Conservation (phyloP, 2,329 filamentous ascomycete species). For the Diplocarpon mali region DNA sequence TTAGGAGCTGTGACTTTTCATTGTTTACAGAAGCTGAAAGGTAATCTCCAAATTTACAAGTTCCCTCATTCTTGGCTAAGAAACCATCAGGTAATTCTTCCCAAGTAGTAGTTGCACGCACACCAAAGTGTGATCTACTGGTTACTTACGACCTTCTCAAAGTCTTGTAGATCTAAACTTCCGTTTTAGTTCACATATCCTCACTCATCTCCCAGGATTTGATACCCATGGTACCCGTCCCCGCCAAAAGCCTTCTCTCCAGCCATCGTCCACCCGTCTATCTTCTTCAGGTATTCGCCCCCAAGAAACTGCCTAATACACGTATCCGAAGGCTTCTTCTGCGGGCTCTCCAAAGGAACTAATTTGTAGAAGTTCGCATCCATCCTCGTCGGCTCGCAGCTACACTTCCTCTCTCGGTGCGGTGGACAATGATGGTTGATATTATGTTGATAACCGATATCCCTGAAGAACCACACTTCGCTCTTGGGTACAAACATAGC, state of each 20-base stretch:
- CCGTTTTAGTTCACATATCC: not conserved
- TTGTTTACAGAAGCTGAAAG: no score
- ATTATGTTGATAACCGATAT: constrained; percentile 90
- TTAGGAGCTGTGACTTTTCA: no score
- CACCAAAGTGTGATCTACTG: no score
- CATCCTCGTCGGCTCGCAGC: constrained; percentile 33
- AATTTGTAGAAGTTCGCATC: constrained; percentile 37
- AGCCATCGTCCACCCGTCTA: constrained; percentile 31
- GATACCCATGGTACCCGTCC: constrained; percentile 35
- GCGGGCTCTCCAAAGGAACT: constrained; percentile 36
- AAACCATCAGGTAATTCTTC: no score
- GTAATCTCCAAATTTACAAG: no score
- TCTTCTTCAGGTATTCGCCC: constrained; percentile 33
- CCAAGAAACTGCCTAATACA: constrained; percentile 36
- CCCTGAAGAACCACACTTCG: constrained; percentile 93
- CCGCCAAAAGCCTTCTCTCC: constrained; percentile 32
- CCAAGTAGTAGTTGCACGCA: no score
- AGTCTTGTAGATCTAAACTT: not conserved
- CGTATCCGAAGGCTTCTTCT: constrained; percentile 35
- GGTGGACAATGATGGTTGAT: constrained; percentile 33
- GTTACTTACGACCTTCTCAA: no score
- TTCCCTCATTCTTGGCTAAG: no score
- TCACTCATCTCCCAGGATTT: constrained; percentile 11
- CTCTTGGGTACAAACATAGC: constrained; percentile 70
- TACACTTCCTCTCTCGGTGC: constrained; percentile 26